Evolutionary conservation across 2,329 filamentous ascomycete genomes (phyloP).

Genomic region (Botrytis sinoallii): DNA sequence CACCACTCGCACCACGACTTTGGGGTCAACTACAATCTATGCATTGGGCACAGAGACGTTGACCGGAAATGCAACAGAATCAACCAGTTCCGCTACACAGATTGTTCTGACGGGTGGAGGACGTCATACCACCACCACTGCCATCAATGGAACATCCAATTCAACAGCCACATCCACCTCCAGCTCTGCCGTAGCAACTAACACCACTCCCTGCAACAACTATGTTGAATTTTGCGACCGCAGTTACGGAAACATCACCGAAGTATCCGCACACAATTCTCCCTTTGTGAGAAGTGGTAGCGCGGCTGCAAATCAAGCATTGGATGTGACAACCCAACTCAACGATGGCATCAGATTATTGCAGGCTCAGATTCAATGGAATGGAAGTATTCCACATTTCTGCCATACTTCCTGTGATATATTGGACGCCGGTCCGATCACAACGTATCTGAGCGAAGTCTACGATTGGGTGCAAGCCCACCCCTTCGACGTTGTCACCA

Average conservation of each 20-base stretch:
- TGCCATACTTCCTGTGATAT: slow-evolving; percentile 84
- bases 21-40: slow-evolving; percentile 35
- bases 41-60: slow-evolving; percentile 24
- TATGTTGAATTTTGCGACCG: slow-evolving; percentile 73
- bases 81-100: slow-evolving; percentile 34
- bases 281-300: slow-evolving; percentile 70
- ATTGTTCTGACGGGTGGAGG: slow-evolving; percentile 39
- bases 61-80: slow-evolving; percentile 32
- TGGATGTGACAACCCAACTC: slow-evolving; percentile 66
- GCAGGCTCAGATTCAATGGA: slow-evolving; percentile 62
- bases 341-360: slow-evolving; percentile 71
- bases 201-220: slow-evolving; percentile 78
- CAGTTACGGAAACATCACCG: slow-evolving; percentile 78
- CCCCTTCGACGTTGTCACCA: slow-evolving; percentile 83
- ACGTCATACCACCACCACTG: slow-evolving; percentile 33
- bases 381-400: slow-evolving; percentile 64
- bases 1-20: slow-evolving; percentile 29
- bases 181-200: slow-evolving; percentile 50
- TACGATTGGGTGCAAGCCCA: slow-evolving; percentile 69
- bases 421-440: slow-evolving; percentile 75
- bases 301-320: slow-evolving; percentile 71
- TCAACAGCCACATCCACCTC: slow-evolving; percentile 47
- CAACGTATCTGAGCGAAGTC: slow-evolving; percentile 67
- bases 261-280: slow-evolving; percentile 77
- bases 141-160: slow-evolving; percentile 48